Percentiles rank a stretch among this genome's conserved stretches.
phyloP scores from a whole-genome alignment of 2,329 filamentous ascomycete species.

The Thielaviopsis punctulata region DNA sequence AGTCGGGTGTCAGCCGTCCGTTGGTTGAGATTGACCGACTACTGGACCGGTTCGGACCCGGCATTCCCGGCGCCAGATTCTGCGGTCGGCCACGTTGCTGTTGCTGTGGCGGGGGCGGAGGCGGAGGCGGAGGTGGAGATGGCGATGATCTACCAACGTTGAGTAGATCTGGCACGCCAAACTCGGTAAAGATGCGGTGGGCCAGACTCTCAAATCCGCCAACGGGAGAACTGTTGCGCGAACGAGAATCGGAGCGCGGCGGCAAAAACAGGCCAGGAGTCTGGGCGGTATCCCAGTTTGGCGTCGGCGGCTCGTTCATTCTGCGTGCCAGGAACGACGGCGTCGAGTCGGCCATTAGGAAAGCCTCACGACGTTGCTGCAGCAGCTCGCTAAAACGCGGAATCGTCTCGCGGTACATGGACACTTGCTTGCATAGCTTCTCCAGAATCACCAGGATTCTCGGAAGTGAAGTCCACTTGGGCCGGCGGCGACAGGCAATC shows the following conservation, averaged over 20 bases:
- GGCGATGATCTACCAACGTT: background rate
- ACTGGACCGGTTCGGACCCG: constrained; percentile 1
- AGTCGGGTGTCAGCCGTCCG: constrained; percentile 3
- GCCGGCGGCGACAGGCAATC: constrained; percentile 30
- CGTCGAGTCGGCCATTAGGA: constrained; percentile 39
- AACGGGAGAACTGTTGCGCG: constrained; percentile 30
- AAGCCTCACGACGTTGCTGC: constrained; percentile 45
- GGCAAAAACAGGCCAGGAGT: constrained; percentile 11
- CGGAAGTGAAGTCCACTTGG: constrained; percentile 36
- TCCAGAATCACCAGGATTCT: constrained; percentile 41
- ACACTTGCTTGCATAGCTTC: constrained; percentile 43
- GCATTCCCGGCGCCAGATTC: constrained; percentile 11
- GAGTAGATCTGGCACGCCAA: constrained; percentile 29
- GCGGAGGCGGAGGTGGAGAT: too few relatives aligned
- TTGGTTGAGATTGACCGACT: background rate
- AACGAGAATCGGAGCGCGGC: constrained; percentile 25
- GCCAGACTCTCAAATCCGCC: constrained; percentile 43
- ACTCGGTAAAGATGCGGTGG: constrained; percentile 43
- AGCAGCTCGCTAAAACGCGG: constrained; percentile 58
- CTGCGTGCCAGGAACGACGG: constrained; percentile 20
- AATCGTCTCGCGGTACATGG: constrained; percentile 43
- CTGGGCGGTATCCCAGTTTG: constrained; percentile 12
- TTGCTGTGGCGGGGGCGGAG: background rate
- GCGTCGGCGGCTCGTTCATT: constrained; percentile 11
- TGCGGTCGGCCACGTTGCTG: constrained; percentile 29